Evolutionary conservation across 2,329 filamentous ascomycete species (phyloP), one percentile per base, ranked within the genome.

Genomic region (Fusarium fracticaudum): DNA sequence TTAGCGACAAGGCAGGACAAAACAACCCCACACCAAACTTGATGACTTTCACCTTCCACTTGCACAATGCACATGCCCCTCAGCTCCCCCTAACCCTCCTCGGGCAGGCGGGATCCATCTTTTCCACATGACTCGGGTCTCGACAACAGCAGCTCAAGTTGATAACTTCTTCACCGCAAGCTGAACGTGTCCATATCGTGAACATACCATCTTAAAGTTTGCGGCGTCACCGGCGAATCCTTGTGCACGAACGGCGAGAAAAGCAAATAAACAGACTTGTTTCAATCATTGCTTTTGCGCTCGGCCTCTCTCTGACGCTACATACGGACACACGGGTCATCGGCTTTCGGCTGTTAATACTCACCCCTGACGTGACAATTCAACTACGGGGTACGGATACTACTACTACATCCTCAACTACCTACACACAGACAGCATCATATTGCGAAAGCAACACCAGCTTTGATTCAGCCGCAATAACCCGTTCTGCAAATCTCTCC

Each of bases 331-430:
- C 29, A 29, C 15, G 47, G 51, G n/a, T 24, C 40, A 55, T 50
- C 51, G 29, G 47, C 58, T 54, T 24, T 37, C 37, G 38, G 22
- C 20, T 24, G 33, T 14, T 29, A 13, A 20, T 26, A 51, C 48
- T 43, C 69, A 55, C 67, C 31, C 44, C 47, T 55, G 59, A 60
- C 45, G 41, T 53, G 48, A 61, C 55, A 33, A 26, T 61, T 68
- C 66, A 58, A 60, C 41, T 57, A 51, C 48, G n/a, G 48, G 31
- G 48, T 35, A 35, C 48, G 17, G 31, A 51, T 51, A 58, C 61
- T 53, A 58, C 67, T 51, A 61, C 60, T 48, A 57, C 61, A 67
- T 71, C 60, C 41, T 62, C 57, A 22, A n/a, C 61, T 13, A n/a
- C 35, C 14, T 37, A 10, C 37, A 44, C 24, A 31, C 22, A 54